Evolutionary conservation across 352 stramenopile genomes (phyloP), one percentile per base, ranked within the genome.

Genomic region (Aphanomyces stellatus): DNA sequence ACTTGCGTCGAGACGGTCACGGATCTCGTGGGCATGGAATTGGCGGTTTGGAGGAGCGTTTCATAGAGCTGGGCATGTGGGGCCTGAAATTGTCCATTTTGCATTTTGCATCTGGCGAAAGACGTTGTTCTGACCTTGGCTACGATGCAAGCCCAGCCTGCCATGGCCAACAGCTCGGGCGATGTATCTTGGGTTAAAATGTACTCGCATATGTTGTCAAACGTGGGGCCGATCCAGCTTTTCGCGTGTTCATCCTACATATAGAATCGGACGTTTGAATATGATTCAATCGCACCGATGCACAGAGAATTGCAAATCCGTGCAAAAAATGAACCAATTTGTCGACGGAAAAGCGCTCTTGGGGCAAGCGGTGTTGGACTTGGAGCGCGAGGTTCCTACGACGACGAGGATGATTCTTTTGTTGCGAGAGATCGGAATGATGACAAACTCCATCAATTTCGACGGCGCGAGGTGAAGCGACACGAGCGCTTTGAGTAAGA

Each of bases 241-340:
- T 63, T 24, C 6, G 59, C 35, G 2, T 7, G 17, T 31, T 42
- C 10, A 24, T 65, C 59, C 59, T 65, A 65, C 40, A 0, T 4
- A 62, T 2, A 62, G 5, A 55, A 1, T 1, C 7, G 35, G 10
- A 40, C 10, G 1, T 37, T 64, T 0, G 37, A 64, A 37, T 19
- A 41, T 59, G 17, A 42, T 0, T 59, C 24, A 2, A 27, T 24
- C 8, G 15, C 56, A 65, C 59, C 35, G 59, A 33, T 13, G 59
- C 59, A 25, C 59, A 65, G 28, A 65, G 46, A 11, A 42, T 42
- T 2, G 59, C 59, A 55, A 65, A 65, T 30, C 59, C 59, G 24
- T 65, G 59, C 27, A 56, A 17, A 34, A 65, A 42, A 34, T 65
- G 59, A 2, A 37, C 59, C 15, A 65, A 22, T 27, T 42, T 46